Percentiles rank a stretch among this genome's conserved stretches.
phyloP scores from a whole-genome alignment of 768 basidiomycete genomes.

The Russula emetica region DNA sequence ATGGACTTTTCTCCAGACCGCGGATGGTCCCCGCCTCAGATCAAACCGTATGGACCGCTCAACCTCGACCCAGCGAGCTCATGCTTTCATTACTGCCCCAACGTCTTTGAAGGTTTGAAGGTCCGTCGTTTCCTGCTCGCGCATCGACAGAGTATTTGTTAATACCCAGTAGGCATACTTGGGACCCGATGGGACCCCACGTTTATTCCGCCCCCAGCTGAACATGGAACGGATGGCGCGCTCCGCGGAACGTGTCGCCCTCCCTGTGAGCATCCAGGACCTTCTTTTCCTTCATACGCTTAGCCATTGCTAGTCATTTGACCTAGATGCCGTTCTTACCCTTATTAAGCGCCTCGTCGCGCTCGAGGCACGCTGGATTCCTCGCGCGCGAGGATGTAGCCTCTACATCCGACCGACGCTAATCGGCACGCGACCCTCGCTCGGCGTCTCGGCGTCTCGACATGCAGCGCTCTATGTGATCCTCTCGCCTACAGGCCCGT shows the following conservation, averaged over 20 bases:
- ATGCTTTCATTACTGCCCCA: slow-evolving; percentile 58
- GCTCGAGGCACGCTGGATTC: slow-evolving; percentile 84
- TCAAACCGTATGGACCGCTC: slow-evolving; percentile 64
- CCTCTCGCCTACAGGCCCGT: slow-evolving; percentile 56
- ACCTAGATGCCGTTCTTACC: slow-evolving; percentile 44
- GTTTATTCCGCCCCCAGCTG: slow-evolving; percentile 56
- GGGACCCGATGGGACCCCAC: slow-evolving; percentile 64
- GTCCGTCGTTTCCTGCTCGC: slow-evolving; percentile 35
- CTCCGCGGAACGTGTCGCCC: slow-evolving; percentile 42
- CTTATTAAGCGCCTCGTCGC: slow-evolving; percentile 63
- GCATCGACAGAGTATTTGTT: neutral
- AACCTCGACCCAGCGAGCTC: slow-evolving; percentile 52
- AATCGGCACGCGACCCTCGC: slow-evolving; percentile 45
- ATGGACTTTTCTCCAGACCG: slow-evolving; percentile 54
- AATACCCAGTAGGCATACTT: slow-evolving; percentile 52
- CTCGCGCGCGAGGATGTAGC: slow-evolving; percentile 63
- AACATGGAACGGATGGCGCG: slow-evolving; percentile 52
- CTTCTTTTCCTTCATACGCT: neutral
- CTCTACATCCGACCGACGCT: slow-evolving; percentile 85
- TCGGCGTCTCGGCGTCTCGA: slow-evolving; percentile 70
- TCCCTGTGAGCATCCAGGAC: neutral
- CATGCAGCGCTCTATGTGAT: slow-evolving; percentile 86
- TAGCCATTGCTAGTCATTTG: slow-evolving; percentile 37
- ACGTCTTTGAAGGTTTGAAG: slow-evolving; percentile 66
- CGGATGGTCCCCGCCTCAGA: slow-evolving; percentile 71